Conservation (phyloP, 2,329 filamentous ascomycete genomes). For the Saccharata proteae region DNA sequence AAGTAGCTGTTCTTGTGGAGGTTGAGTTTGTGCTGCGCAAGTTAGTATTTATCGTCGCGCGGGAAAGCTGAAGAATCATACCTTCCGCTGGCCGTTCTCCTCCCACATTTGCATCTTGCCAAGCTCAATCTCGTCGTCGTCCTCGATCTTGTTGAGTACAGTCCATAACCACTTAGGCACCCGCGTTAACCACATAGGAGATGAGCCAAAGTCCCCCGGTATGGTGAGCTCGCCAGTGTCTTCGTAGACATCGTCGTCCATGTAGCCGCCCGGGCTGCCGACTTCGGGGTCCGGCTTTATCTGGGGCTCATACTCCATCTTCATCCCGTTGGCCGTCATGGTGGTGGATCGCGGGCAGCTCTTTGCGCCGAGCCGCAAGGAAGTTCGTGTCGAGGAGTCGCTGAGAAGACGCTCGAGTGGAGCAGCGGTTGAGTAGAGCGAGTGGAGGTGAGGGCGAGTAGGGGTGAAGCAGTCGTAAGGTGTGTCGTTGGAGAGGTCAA, state of each 20-base stretch:
- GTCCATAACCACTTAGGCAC: constrained; percentile 28
- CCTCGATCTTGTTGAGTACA: constrained; percentile 21
- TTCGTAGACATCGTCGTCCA: constrained; percentile 31
- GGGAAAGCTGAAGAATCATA: not conserved
- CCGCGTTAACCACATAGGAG: constrained; percentile 24
- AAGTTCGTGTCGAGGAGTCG: too few relatives aligned
- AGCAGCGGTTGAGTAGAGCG: too few relatives aligned
- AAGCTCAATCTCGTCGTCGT: constrained; percentile 26
- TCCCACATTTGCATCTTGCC: constrained; percentile 17
- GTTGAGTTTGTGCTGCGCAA: constrained; percentile 8
- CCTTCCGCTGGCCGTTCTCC: constrained; percentile 6
- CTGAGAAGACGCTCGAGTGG: too few relatives aligned
- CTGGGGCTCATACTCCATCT: constrained; percentile 25
- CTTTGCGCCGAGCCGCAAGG: too few relatives aligned
- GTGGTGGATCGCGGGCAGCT: too few relatives aligned
- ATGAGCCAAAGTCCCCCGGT: constrained; percentile 15
- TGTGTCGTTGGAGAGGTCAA: too few relatives aligned
- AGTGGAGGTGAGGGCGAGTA: too few relatives aligned
- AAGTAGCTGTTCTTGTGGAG: constrained; percentile 6
- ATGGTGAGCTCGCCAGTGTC: constrained; percentile 31
- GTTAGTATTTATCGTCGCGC: constrained; percentile 1
- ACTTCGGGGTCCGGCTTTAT: constrained; percentile 22
- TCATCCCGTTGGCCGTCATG: constrained; percentile 30
- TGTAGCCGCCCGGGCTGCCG: constrained; percentile 16
- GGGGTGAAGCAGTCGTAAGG: too few relatives aligned